These are phyloP conservation scores for Dendrobium officinale DNA, from an alignment of 106 monocot species.

Conservation along the genomic window DNA sequence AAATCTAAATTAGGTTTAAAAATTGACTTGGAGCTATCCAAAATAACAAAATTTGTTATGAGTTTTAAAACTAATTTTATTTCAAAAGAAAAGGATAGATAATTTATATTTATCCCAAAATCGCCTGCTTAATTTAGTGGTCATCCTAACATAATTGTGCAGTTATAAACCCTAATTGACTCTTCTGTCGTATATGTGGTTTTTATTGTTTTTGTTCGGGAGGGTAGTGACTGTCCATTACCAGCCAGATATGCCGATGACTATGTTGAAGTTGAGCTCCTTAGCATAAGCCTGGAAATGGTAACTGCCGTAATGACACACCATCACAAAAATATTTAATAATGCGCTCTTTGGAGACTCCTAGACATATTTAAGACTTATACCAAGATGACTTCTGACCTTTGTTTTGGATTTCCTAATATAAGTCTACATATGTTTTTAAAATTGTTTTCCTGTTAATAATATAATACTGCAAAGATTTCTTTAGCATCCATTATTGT, in stretches of 20 bases:
- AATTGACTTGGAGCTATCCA: too few relatives aligned
- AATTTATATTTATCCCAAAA: too few relatives aligned
- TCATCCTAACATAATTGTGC: too few relatives aligned
- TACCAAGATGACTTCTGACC: not conserved
- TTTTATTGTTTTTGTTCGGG: not conserved
- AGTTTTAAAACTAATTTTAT: too few relatives aligned
- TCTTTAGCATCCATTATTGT: not conserved
- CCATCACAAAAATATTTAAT: not conserved
- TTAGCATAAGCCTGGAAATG: not conserved
- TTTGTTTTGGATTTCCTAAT: not conserved
- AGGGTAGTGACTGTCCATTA: not conserved
- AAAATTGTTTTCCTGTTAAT: not conserved
- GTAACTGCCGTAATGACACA: not conserved
- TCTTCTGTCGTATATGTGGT: too few relatives aligned
- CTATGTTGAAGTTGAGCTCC: not conserved
- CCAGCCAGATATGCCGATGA: not conserved
- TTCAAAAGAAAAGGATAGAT: too few relatives aligned
- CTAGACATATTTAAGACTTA: not conserved
- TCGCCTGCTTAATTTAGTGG: too few relatives aligned
- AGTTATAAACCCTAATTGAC: too few relatives aligned
- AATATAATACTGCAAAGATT: not conserved
- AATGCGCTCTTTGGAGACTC: not conserved
- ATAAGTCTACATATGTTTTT: not conserved
- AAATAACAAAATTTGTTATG: too few relatives aligned
- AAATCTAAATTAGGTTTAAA: too few relatives aligned